A percentile compares a stretch with the other conserved stretches of the same genome.
Conservation (phyloP, 2,329 filamentous ascomycete genomes). For the Trichoderma arundinaceum region DNA sequence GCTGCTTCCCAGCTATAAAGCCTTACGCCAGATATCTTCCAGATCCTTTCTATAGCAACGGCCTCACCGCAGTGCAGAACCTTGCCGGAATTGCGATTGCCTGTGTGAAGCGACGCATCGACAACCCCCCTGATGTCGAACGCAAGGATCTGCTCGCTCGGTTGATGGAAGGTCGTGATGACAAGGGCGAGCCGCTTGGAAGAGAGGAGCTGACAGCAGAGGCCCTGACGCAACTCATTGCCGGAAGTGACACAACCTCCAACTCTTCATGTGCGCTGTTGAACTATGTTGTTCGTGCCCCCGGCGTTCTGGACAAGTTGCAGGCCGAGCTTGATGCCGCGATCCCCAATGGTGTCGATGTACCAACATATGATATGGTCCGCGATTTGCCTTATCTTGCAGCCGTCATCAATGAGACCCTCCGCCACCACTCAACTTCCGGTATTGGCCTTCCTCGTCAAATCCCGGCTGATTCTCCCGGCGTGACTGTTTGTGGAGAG, state of each 20-base stretch:
- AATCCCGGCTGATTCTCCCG: constrained; percentile 67
- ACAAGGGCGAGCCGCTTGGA: constrained; percentile 75
- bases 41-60: constrained; percentile 79
- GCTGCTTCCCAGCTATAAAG: constrained; percentile 74
- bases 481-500: constrained; percentile 68
- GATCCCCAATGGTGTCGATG: constrained; percentile 63
- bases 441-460: constrained; percentile 82
- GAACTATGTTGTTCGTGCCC: constrained; percentile 74
- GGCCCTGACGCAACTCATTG: constrained; percentile 86
- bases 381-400: constrained; percentile 77
- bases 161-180: constrained; percentile 85
- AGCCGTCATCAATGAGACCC: constrained; percentile 78
- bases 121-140: constrained; percentile 67
- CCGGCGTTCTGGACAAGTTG: constrained; percentile 72
- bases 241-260: constrained; percentile 76
- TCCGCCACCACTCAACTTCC: constrained; percentile 86
- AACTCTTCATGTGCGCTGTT: constrained; percentile 84
- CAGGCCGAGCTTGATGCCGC: constrained; percentile 76
- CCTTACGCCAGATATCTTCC: constrained; percentile 82
- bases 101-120: constrained; percentile 74
- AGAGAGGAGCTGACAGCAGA: constrained; percentile 85
- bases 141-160: constrained; percentile 82
- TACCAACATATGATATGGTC: constrained; percentile 75
- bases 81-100: constrained; percentile 88
- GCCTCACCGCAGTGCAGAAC: constrained; percentile 75